These are phyloP conservation scores for Macrolepiota fuliginosa DNA, from an alignment of 768 basidiomycete species.

Conservation along the genomic window DNA sequence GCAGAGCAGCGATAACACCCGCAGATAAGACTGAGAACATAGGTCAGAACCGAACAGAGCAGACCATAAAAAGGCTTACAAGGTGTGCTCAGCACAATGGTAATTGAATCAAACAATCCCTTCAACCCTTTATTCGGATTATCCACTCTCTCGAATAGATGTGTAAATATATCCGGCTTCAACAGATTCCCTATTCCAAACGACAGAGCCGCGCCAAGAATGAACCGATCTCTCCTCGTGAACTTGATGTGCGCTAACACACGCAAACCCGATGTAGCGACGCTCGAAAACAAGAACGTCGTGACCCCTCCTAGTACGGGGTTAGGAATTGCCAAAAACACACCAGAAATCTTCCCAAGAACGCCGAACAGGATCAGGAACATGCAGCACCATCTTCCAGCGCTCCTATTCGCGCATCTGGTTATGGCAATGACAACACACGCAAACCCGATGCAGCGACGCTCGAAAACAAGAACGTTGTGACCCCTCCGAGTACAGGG, in stretches of 20 bases:
- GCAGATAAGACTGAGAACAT: conserved; percentile 47
- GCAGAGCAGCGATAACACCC: conserved; percentile 54
- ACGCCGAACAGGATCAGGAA: conserved; percentile 82
- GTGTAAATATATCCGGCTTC: conserved; percentile 59
- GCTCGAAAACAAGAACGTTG: conserved; percentile 81
- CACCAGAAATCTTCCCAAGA: conserved; percentile 78
- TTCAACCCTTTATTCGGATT: conserved; percentile 52
- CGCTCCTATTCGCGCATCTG: conserved; percentile 76
- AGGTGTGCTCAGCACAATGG: conserved; percentile 77
- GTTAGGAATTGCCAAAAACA: conserved; percentile 83
- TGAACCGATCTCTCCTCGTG: conserved; percentile 63
- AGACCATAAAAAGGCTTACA: conserved; percentile 45
- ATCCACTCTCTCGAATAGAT: conserved; percentile 64
- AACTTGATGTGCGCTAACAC: conserved; percentile 62
- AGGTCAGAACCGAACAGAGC: background rate
- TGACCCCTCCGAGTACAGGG: conserved; percentile 81
- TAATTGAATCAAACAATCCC: conserved; percentile 75
- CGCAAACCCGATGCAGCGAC: conserved; percentile 71
- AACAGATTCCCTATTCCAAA: conserved; percentile 75
- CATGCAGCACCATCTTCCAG: conserved; percentile 75
- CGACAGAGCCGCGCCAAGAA: conserved; percentile 65
- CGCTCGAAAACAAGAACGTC: conserved; percentile 81
- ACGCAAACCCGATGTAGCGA: conserved; percentile 66
- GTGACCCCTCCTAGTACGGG: conserved; percentile 84
- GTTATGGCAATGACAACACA: conserved; percentile 82